Percentiles rank a stretch among this genome's conserved stretches.
Conservation (phyloP, 2,329 filamentous ascomycete species). For the Epichloe hybrida region DNA sequence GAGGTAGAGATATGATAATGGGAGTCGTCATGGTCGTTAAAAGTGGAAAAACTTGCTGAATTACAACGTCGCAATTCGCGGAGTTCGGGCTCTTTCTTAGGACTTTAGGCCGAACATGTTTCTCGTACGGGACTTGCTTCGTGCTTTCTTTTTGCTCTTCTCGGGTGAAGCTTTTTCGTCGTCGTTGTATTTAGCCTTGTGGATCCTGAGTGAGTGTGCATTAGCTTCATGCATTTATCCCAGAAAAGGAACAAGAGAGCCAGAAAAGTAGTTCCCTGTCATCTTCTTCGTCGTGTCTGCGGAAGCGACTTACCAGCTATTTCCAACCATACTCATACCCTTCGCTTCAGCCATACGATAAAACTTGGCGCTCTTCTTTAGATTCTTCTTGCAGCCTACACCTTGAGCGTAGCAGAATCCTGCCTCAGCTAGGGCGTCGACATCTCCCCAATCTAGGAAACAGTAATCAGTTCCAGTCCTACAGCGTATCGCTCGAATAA, state of each 20-base stretch:
- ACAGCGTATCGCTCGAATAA: too few relatives aligned
- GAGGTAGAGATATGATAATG: slow-evolving; percentile 16
- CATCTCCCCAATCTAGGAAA: slow-evolving; percentile 71
- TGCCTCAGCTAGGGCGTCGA: slow-evolving; percentile 84
- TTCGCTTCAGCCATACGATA: slow-evolving; percentile 85
- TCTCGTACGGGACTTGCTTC: slow-evolving; percentile 64
- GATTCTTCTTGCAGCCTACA: slow-evolving; percentile 85
- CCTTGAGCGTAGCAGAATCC: slow-evolving; percentile 95
- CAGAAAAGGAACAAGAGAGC: background rate
- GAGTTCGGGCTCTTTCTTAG: slow-evolving; percentile 1
- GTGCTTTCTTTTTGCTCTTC: slow-evolving; percentile 43
- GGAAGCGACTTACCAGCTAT: slow-evolving; percentile 67
- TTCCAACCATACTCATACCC: slow-evolving; percentile 94
- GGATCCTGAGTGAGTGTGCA: slow-evolving; percentile 53
- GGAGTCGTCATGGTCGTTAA: slow-evolving; percentile 19
- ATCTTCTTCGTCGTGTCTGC: background rate
- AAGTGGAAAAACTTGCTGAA: background rate
- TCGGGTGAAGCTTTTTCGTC: slow-evolving; percentile 33
- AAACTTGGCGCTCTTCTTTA: slow-evolving; percentile 85
- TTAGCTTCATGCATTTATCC: background rate
- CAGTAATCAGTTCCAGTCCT: background rate
- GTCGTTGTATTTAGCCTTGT: slow-evolving; percentile 86
- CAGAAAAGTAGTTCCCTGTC: background rate
- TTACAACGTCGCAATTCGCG: background rate
- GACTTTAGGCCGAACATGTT: slow-evolving; percentile 51